A percentile compares a stretch with the other conserved stretches of the same genome.
Conservation (phyloP, 176 grass and related monocot genomes). For the Musa troglodytarum region DNA sequence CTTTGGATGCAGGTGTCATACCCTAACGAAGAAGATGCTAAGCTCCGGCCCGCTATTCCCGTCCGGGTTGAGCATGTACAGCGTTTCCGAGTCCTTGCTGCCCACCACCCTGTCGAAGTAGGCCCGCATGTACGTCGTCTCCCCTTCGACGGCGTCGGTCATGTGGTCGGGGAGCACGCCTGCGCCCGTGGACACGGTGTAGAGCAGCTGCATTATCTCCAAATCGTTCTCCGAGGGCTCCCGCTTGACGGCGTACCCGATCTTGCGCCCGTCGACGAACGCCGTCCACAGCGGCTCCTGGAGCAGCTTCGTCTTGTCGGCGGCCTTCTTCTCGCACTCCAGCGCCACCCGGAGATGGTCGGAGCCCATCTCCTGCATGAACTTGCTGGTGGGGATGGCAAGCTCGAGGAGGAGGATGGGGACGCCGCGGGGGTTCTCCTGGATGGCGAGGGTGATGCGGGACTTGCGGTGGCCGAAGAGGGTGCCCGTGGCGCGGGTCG, state of each 20-base stretch:
- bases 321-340: conserved; percentile 74
- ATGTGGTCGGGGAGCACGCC: conserved; percentile 66
- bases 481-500: conserved; percentile 70
- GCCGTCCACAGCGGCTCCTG: conserved; percentile 91
- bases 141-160: conserved; percentile 37
- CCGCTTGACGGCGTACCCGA: conserved; percentile 64
- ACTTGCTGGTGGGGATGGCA: conserved; percentile 64
- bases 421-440: conserved; percentile 75
- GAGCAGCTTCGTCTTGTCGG: conserved; percentile 37
- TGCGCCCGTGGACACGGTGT: conserved; percentile 74
- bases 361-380: conserved; percentile 97
- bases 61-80: conserved; percentile 88
- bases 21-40: conserved; percentile 95
- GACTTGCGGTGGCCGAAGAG: conserved; percentile 78
- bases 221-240: conserved; percentile 70
- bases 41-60: conserved; percentile 78
- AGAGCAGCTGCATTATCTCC: conserved; percentile 82
- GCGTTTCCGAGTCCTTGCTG: conserved; percentile 69
- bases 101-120: conserved; percentile 76
- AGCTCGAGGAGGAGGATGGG: conserved; percentile 83
- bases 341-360: conserved; percentile 77
- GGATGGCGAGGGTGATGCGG: conserved; percentile 73
- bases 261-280: conserved; percentile 77
- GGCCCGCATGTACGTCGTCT: conserved; percentile 84
- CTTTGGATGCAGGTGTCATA: conserved; percentile 18